Conservation (phyloP, 2,329 filamentous ascomycete species). For the Penicillium sp. region DNA sequence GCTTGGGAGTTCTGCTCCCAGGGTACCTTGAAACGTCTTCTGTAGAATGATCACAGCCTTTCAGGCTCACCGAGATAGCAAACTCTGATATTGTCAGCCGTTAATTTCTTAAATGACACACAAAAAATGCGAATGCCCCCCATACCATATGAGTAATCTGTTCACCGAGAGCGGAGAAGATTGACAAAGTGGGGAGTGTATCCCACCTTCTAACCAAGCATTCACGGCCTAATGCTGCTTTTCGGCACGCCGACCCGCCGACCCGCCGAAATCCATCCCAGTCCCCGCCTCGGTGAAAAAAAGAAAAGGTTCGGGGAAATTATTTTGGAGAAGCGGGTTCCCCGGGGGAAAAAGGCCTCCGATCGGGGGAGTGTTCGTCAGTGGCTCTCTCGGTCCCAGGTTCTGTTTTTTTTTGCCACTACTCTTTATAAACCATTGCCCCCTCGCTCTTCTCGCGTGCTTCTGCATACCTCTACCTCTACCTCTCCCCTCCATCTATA, state of each 20-base stretch:
- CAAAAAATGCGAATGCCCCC: neutral
- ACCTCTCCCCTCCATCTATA: neutral
- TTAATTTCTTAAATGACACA: neutral
- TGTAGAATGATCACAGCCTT: neutral
- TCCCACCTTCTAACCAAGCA: constrained; percentile 1
- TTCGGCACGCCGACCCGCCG: constrained; percentile 11
- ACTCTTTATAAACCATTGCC: neutral
- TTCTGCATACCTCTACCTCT: neutral
- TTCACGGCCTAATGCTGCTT: constrained; percentile 3
- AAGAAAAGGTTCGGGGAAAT: neutral
- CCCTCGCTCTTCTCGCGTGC: neutral
- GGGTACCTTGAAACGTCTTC: neutral
- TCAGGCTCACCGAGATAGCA: neutral
- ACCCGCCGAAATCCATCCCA: neutral
- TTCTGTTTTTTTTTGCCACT: neutral
- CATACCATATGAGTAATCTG: neutral
- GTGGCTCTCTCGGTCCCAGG: neutral
- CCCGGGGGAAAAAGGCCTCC: neutral
- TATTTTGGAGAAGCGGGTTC: constrained; percentile 9
- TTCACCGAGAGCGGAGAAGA: constrained; percentile 1
- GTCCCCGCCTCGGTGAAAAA: neutral
- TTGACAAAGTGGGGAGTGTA: constrained; percentile 2
- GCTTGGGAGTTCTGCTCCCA: neutral
- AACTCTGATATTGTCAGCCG: neutral
- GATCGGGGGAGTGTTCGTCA: neutral